A percentile compares a stretch with the other conserved stretches of the same genome.
Evolutionary conservation across 2,329 filamentous ascomycete species (phyloP).

Genomic region (Pleoardoris graminearum): DNA sequence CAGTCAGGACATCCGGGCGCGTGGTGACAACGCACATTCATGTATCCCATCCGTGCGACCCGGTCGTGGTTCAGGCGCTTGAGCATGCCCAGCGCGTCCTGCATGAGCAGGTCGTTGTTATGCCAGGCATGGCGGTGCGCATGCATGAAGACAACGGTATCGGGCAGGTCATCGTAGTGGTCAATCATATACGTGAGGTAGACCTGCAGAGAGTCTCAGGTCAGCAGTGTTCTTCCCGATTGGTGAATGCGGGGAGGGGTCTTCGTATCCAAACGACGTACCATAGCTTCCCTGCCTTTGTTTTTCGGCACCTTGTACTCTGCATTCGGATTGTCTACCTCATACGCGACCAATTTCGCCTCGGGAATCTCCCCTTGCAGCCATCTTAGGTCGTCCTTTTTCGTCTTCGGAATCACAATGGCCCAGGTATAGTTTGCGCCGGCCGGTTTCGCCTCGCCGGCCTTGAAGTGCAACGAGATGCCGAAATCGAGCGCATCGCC

Average conservation of each 20-base stretch:
- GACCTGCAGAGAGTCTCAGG: conserved; percentile 27
- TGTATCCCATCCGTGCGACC: conserved; percentile 59
- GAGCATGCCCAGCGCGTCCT: conserved; percentile 56
- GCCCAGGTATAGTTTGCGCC: conserved; percentile 43
- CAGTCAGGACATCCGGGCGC: conserved; percentile 62
- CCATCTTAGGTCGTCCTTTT: conserved; percentile 45
- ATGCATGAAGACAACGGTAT: conserved; percentile 65
- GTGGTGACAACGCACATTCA: conserved; percentile 64
- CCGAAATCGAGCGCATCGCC: conserved; percentile 42
- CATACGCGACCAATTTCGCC: conserved; percentile 52
- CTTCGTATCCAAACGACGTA: conserved; percentile 16
- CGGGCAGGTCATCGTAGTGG: conserved; percentile 61
- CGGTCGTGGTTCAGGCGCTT: conserved; percentile 56
- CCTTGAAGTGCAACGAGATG: conserved; percentile 38
- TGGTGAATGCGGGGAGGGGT: not conserved
- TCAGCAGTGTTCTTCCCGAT: not conserved
- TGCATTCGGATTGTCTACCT: conserved; percentile 56
- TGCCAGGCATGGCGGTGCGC: conserved; percentile 60
- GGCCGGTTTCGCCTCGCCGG: conserved; percentile 34
- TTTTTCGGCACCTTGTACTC: conserved; percentile 59
- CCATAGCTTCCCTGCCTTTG: conserved; percentile 65
- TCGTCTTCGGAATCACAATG: conserved; percentile 43
- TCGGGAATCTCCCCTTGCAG: conserved; percentile 42
- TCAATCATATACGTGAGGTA: conserved; percentile 67
- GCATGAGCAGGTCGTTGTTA: conserved; percentile 59